phyloP scores from a whole-genome alignment of 805 yeast species.

The Metschnikowia gruessii region DNA sequence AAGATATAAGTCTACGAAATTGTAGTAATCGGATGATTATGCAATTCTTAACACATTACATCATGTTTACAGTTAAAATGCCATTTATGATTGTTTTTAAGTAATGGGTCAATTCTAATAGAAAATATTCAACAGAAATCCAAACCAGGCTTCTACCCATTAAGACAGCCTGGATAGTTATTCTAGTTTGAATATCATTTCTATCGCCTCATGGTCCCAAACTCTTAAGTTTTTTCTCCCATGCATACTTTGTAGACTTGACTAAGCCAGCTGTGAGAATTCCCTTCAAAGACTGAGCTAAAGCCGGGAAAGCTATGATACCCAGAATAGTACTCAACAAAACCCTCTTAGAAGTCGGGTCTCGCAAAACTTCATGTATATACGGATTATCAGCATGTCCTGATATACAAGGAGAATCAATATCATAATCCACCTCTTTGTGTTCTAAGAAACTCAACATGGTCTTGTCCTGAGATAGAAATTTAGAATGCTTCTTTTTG shows the following conservation, averaged over 20 bases:
- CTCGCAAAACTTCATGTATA: constrained; percentile 3
- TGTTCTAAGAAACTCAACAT: constrained; percentile 1
- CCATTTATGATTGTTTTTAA: too few relatives aligned
- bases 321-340: constrained; percentile 30
- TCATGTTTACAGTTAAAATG: too few relatives aligned
- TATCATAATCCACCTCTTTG: not conserved
- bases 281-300: constrained; percentile 78
- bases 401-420: not conserved
- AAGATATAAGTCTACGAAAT: too few relatives aligned
- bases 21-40: too few relatives aligned
- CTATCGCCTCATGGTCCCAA: constrained; percentile 2
- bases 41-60: too few relatives aligned
- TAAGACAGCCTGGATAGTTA: not conserved
- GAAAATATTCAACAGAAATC: too few relatives aligned
- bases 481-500: constrained; percentile 9
- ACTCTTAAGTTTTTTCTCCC: constrained; percentile 54
- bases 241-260: constrained; percentile 70
- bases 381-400: not conserved
- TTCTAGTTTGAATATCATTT: not conserved
- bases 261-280: constrained; percentile 79
- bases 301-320: constrained; percentile 65
- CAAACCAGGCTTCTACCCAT: not conserved
- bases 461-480: not conserved
- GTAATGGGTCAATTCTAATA: too few relatives aligned
- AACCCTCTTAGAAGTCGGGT: constrained; percentile 26